These are phyloP conservation scores for Monascus ruber DNA, from an alignment of 2,329 filamentous ascomycete genomes.

Conservation along the genomic window DNA sequence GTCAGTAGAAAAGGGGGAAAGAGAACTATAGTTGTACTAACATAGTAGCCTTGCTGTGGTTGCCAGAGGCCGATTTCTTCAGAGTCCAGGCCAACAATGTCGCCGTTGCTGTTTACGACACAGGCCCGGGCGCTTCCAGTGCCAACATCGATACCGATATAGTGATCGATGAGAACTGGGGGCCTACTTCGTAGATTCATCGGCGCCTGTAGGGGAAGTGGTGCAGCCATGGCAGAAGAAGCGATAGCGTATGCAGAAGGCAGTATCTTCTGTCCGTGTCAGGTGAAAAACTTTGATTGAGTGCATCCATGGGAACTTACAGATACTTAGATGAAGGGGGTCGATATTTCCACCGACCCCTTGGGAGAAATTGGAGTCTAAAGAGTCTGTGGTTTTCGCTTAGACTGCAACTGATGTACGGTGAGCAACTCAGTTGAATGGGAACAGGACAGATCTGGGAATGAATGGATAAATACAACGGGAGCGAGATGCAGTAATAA, in stretches of 20 bases:
- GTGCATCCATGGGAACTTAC: too few relatives aligned
- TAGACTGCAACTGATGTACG: too few relatives aligned
- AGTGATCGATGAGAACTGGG: constrained; percentile 47
- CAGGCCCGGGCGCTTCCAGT: constrained; percentile 92
- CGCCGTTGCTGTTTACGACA: constrained; percentile 82
- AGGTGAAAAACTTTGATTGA: too few relatives aligned
- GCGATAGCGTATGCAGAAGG: constrained; percentile 8
- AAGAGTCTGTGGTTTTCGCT: too few relatives aligned
- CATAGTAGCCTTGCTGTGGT: constrained; percentile 63
- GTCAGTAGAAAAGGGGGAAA: not conserved
- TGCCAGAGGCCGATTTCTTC: constrained; percentile 74
- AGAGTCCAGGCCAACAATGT: constrained; percentile 64
- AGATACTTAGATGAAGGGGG: too few relatives aligned
- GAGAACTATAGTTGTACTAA: constrained; percentile 28
- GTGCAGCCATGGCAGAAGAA: constrained; percentile 17
- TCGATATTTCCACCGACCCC: too few relatives aligned
- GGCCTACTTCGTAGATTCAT: constrained; percentile 45
- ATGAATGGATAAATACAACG: too few relatives aligned
- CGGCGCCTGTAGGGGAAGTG: constrained; percentile 22
- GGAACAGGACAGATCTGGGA: too few relatives aligned
- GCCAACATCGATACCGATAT: constrained; percentile 87
- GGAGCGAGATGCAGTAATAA: too few relatives aligned
- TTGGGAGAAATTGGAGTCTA: too few relatives aligned
- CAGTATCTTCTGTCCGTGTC: too few relatives aligned
- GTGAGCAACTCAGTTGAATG: too few relatives aligned